Conservation (phyloP, 306 rosid genomes). For the Macrotyloma uniflorum region DNA sequence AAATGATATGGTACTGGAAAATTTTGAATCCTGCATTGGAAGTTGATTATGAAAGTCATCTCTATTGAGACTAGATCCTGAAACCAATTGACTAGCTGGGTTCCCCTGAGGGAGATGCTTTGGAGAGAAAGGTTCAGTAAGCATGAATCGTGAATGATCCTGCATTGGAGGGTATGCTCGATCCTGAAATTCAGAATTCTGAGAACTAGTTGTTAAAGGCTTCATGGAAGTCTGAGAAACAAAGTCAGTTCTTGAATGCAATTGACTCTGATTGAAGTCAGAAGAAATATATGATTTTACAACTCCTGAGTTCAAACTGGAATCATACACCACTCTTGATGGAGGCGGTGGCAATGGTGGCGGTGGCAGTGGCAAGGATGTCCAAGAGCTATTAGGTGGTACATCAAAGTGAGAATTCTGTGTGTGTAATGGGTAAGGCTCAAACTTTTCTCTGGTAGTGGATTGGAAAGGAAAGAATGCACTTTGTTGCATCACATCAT, state of each 20-base stretch:
- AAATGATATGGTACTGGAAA: conserved; percentile 53
- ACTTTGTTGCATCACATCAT: conserved; percentile 53
- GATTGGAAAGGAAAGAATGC: conserved; percentile 60
- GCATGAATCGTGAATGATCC: conserved; percentile 51
- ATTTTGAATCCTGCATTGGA: conserved; percentile 46
- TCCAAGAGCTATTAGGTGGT: conserved; percentile 57
- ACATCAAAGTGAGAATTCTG: conserved; percentile 57
- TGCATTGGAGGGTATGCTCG: conserved; percentile 52
- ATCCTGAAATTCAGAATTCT: conserved; percentile 52
- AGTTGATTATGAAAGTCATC: conserved; percentile 52
- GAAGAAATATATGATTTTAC: conserved; percentile 49
- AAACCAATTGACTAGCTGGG: conserved; percentile 49
- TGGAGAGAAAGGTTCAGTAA: conserved; percentile 54
- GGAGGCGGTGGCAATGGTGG: conserved; percentile 51
- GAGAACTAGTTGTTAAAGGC: conserved; percentile 52
- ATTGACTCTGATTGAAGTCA: conserved; percentile 59
- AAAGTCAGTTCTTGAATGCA: conserved; percentile 53
- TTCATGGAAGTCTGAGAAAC: conserved; percentile 56
- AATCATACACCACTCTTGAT: conserved; percentile 36
- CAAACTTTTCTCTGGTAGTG: conserved; percentile 47
- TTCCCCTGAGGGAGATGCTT: conserved; percentile 43
- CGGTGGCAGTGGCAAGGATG: conserved; percentile 56
- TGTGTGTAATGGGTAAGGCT: conserved; percentile 44
- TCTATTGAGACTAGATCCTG: conserved; percentile 41
- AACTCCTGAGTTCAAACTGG: conserved; percentile 49